Base-by-base conservation (phyloP, 1,139 yeast genomes). In the Trichomonascaceae sp. region DNA sequence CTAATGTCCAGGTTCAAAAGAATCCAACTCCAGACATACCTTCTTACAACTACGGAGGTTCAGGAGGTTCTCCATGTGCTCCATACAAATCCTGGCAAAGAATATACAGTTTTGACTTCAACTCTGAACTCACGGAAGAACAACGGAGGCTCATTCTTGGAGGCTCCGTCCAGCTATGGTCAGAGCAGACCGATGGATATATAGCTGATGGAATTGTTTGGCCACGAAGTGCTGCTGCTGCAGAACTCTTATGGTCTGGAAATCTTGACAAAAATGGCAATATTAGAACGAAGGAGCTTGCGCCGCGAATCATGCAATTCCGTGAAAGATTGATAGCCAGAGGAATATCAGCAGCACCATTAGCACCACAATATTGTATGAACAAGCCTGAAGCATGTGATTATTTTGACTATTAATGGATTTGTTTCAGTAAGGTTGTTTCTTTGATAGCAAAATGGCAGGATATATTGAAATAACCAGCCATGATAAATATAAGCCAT, bases 81-180 rank as follows among this genome's bases (percentile, higher is more conserved):
- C 79, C 80, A 1, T 77, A 76, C 66, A 76, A 76, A 60, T 73
- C 78, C 8, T 76, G 78, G 79, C 80, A 77, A 61, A 66, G 78
- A 53, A 75, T 78, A 44, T 76, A 76, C 60, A 65, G 66, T 53
- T 75, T 66, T 55, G 78, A 77, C 57, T 67, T 76, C 55, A 63
- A 71, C 24, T 65, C 61, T 15, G 67, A 67, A 49, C 67, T 78
- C 54, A 74, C 76, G 13, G 68, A 58, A 0, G 61, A 55, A 1
- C 74, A 77, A 58, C 58, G 59, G 10, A 51, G 60, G 24, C 76
- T 70, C 51, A 68, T 78, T 19, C 56, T 74, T 45, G 82, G 82
- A 3, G 79, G 74, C 1, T 80, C 76, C 56, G 78, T 70, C 12
- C 73, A 77, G 1, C 61, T 76, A 39, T 78, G 81, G 80, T 65